Base-by-base conservation (phyloP, 495 filamentous ascomycete genomes). In the Penicillium goetzii region DNA sequence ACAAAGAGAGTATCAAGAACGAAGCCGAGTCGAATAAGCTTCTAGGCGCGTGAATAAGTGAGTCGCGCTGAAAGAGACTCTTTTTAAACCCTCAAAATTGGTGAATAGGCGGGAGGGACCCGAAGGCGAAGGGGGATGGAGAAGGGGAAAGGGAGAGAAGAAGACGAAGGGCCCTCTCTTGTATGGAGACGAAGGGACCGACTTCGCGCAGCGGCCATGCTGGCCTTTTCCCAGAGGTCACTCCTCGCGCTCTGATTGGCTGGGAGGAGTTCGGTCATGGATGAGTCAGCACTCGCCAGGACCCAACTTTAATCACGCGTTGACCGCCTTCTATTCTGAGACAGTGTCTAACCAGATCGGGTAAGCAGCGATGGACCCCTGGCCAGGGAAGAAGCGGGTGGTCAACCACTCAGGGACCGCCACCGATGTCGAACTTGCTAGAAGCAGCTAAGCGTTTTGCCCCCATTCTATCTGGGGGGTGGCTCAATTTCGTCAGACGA, bases 151-250 rank as follows among this genome's bases (percentile, higher is more conserved):
- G 62, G 19, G 40, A 59, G 51, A 57, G 63, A 61, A 61, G 61
- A 38, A 43, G 59, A 61, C 49, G 67, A 50, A 36, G 52, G 56
- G 66, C 59, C 54, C 67, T 66, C 67, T 66, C 67, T 74, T 74
- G 71, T 74, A 74, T 71, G 60, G 67, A 67, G 61, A 59, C 55
- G 21, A 23, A 57, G 55, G 60, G 67, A 63, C 43, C 57, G 45
- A 26, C 56, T 45, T 58, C 28, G 62, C 65, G 67, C 72, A 77
- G 73, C 74, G 77, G 77, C 79, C 79, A 81, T 75, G 71, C 71
- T 80, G 79, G 74, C 79, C 78, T 81, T 79, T 81, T 80, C 76
- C 62, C 65, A 68, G 62, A 76, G 77, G 73, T 80, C 74, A 82
- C 77, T 81, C 59, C 74, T 81, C 72, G 68, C 17, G 26, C 52